phyloP scores from a whole-genome alignment of 2,329 filamentous ascomycete species.

The Emergomyces africanus region DNA sequence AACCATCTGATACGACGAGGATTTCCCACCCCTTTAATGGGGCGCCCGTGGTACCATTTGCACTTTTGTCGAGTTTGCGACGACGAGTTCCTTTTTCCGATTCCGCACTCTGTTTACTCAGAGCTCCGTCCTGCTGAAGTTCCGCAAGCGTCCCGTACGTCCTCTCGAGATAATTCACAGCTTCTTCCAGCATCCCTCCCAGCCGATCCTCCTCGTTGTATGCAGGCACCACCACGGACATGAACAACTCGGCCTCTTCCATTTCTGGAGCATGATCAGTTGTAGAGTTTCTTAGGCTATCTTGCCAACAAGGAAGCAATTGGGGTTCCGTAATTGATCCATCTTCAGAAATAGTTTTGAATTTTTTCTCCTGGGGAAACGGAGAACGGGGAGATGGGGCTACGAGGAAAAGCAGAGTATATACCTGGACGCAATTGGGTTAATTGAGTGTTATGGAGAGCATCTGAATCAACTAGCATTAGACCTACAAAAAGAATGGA shows the following conservation, averaged over 20 bases:
- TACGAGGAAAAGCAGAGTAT: slow-evolving; percentile 56
- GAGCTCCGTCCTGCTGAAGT: slow-evolving; percentile 7
- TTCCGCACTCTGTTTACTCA: slow-evolving; percentile 3
- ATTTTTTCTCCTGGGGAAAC: slow-evolving; percentile 69
- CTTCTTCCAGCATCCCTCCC: slow-evolving; percentile 75
- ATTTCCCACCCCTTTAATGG: slow-evolving; percentile 68
- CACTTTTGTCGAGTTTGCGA: slow-evolving; percentile 18
- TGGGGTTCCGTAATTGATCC: slow-evolving; percentile 43
- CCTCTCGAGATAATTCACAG: slow-evolving; percentile 69
- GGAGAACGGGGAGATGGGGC: slow-evolving; percentile 69
- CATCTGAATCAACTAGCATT: background rate
- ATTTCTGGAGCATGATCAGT: slow-evolving; percentile 39
- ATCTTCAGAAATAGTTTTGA: slow-evolving; percentile 58
- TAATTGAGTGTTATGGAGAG: slow-evolving; percentile 1
- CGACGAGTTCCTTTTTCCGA: slow-evolving; percentile 15
- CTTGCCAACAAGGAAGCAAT: slow-evolving; percentile 74
- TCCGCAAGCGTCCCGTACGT: slow-evolving; percentile 49
- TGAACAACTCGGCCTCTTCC: slow-evolving; percentile 64
- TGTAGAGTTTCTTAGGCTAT: slow-evolving; percentile 54
- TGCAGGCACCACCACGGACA: slow-evolving; percentile 86
- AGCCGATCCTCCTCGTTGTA: slow-evolving; percentile 88
- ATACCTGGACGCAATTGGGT: slow-evolving; percentile 37
- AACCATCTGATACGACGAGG: slow-evolving; percentile 80
- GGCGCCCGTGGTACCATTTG: slow-evolving; percentile 23
- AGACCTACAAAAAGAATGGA: slow-evolving; percentile 24